Evolutionary conservation across 2,329 filamentous ascomycete species (phyloP), one percentile per base, ranked within the genome.

Genomic region (Orbilia oligospora): DNA sequence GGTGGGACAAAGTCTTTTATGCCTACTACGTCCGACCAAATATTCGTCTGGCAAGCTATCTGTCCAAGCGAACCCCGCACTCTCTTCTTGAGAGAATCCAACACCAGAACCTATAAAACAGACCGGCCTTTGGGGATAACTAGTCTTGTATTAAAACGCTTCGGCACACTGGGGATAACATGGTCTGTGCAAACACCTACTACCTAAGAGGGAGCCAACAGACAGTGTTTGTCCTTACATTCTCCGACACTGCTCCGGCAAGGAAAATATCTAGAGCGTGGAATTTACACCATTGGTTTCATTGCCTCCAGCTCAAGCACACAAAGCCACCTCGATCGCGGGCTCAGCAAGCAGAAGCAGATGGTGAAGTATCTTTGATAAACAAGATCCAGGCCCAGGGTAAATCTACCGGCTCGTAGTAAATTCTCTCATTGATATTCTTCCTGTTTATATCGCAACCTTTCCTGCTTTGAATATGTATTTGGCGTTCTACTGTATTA

Each of bases 251-350:
- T 16, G 53, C 12, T 5, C 9, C 30, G 18, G 53, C 30, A 9
- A 53, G 22, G 48, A 27, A 38, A 14, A 41, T 58, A 9, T 58
- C 53, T 12, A 41, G 30, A 22, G 33, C 18, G 2, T 58, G 53
- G 53, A 24, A 58, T n/a, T 27, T 58, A 27, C 53, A 58, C n/a
- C n/a, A 41, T n/a, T 58, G 53, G 53, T 58, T 58, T 18, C 20
- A 53, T 53, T 16, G 48, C 9, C 53, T 58, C 27, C 51, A n/a
- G 8, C 5, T 24, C 22, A 24, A 27, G 6, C 27, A 4, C 27
- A n/a, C 24, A 36, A 36, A 8, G 14, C 14, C 12, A 1, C n/a
- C 8, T 8, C 44, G 20, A 20, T n/a, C n/a, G n/a, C n/a, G n/a
- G n/a, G 44, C n/a, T 8, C n/a, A 20, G 12, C 27, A 14, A 5